A percentile compares a stretch with the other conserved stretches of the same genome.
Evolutionary conservation across 2,329 filamentous ascomycete species (phyloP).

Genomic region (Chaetomium sp.): DNA sequence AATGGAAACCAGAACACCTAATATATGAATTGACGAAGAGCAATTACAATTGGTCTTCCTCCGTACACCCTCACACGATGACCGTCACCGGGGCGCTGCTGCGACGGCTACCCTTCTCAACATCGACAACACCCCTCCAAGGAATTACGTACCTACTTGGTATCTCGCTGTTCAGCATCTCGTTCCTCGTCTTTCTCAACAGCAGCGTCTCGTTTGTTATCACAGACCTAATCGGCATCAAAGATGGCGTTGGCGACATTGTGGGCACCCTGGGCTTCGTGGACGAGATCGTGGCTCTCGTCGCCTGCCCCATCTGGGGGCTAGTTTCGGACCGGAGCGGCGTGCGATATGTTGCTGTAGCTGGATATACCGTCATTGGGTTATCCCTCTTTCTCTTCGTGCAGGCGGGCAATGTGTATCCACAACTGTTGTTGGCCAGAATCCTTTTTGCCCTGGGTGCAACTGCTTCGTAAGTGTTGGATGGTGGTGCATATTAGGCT

Average conservation of each 20-base stretch:
- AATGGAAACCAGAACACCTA: too few species aligned
- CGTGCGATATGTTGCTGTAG: constrained; percentile 63
- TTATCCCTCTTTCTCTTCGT: constrained; percentile 73
- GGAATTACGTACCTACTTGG: constrained; percentile 72
- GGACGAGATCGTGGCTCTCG: constrained; percentile 73
- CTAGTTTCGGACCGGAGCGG: constrained; percentile 70
- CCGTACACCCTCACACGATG: constrained; percentile 23
- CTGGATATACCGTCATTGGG: constrained; percentile 78
- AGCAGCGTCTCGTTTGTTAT: constrained; percentile 78
- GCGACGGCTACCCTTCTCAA: constrained; percentile 51
- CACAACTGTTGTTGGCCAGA: constrained; percentile 75
- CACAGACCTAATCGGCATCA: constrained; percentile 71
- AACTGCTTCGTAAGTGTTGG: constrained; percentile 63
- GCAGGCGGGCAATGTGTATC: constrained; percentile 80
- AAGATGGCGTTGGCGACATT: constrained; percentile 66
- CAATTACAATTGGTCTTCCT: background rate
- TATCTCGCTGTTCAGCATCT: constrained; percentile 80
- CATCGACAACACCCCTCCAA: constrained; percentile 53
- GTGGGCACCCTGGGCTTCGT: constrained; percentile 81
- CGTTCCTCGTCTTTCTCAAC: constrained; percentile 86
- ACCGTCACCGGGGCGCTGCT: constrained; percentile 26
- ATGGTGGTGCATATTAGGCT: background rate
- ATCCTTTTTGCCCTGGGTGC: constrained; percentile 86
- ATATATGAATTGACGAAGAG: background rate
- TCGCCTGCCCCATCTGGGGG: constrained; percentile 77